Conservation (phyloP, 2,329 filamentous ascomycete species). For the Fusarium nurragi region DNA sequence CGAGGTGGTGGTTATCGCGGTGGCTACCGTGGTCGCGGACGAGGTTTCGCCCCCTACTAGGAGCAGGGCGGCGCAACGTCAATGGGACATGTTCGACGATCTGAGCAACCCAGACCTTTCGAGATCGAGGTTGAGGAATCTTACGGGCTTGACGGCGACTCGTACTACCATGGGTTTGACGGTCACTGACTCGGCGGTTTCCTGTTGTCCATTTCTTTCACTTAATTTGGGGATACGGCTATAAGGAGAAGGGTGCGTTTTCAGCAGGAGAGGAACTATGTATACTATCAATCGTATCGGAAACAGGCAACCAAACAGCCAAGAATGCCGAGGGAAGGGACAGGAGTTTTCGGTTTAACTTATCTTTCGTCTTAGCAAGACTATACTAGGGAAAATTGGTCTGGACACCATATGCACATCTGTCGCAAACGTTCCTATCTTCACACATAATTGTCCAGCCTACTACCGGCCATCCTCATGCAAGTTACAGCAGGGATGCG, state of each 20-base stretch:
- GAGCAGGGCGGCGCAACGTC: constrained; percentile 47
- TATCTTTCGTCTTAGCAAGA: constrained; percentile 25
- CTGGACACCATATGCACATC: neutral
- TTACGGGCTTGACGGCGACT: constrained; percentile 26
- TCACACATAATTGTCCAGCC: neutral
- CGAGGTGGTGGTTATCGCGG: constrained; percentile 68
- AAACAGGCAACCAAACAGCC: constrained; percentile 28
- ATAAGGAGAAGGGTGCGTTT: constrained; percentile 38
- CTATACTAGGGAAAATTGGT: constrained; percentile 10
- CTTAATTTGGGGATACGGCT: constrained; percentile 16
- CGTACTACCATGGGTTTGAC: constrained; percentile 16
- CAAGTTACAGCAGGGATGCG: neutral
- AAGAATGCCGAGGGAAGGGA: constrained; percentile 23
- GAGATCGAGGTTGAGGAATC: constrained; percentile 42
- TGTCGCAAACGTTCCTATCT: neutral
- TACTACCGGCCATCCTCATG: neutral
- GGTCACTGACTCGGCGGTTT: constrained; percentile 10
- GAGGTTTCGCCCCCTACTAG: constrained; percentile 73
- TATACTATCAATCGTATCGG: constrained; percentile 32
- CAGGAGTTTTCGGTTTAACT: constrained; percentile 41
- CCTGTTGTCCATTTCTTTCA: constrained; percentile 12
- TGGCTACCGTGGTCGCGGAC: constrained; percentile 72
- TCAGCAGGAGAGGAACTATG: constrained; percentile 23
- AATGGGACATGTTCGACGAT: constrained; percentile 28
- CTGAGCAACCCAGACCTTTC: constrained; percentile 35